These are phyloP conservation scores for Wakefieldia striispora DNA, from an alignment of 768 basidiomycete genomes.

Conservation along the genomic window DNA sequence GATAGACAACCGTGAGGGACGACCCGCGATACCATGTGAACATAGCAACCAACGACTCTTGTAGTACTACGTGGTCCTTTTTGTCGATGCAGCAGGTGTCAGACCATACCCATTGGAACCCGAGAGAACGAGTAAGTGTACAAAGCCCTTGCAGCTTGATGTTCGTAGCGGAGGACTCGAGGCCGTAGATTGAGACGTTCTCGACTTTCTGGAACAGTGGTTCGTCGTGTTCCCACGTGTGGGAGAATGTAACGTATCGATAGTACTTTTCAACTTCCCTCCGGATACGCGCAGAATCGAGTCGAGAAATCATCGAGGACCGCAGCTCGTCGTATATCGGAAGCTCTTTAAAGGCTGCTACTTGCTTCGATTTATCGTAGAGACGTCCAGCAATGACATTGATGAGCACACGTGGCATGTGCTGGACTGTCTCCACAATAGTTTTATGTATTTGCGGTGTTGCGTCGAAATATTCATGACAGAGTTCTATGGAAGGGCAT, in stretches of 20 bases:
- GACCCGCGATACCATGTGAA: background rate
- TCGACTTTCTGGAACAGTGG: background rate
- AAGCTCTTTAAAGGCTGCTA: background rate
- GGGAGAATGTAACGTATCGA: conserved; percentile 1
- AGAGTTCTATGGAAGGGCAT: background rate
- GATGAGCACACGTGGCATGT: background rate
- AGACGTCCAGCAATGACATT: background rate
- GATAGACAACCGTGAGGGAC: background rate
- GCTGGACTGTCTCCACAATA: background rate
- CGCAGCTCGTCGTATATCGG: background rate
- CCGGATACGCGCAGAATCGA: background rate
- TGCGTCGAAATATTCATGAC: background rate
- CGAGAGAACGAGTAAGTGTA: background rate
- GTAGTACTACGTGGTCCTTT: background rate
- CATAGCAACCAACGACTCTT: conserved; percentile 1
- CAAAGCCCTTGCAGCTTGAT: background rate
- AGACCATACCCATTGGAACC: background rate
- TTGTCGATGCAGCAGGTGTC: conserved; percentile 1
- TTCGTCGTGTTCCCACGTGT: background rate
- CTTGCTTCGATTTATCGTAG: background rate
- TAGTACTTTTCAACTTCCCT: background rate
- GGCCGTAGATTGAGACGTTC: background rate
- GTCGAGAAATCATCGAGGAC: background rate
- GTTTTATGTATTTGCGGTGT: background rate
- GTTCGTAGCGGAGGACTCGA: background rate